Evolutionary conservation across 805 yeast species (phyloP).

Genomic region (Kluyveromyces aestuarii): DNA sequence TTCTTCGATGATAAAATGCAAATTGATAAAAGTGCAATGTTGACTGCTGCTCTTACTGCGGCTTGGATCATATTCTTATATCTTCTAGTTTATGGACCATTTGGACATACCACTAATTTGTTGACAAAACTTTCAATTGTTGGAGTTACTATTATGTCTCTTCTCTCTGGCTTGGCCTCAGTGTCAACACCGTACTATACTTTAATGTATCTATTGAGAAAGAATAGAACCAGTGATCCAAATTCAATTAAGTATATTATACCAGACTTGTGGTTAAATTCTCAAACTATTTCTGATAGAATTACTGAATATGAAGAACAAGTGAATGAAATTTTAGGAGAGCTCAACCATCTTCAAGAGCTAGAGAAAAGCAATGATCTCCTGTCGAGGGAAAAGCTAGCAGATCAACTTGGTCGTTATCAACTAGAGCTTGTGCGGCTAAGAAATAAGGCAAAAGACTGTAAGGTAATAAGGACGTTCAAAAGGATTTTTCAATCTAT

Average conservation of each 20-base stretch:
- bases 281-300: constrained; percentile 10
- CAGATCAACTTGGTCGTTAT: constrained; percentile 20
- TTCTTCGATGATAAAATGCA: constrained; percentile 21
- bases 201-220: constrained; percentile 10
- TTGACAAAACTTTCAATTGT: constrained; percentile 25
- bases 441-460: constrained; percentile 10
- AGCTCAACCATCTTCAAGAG: constrained; percentile 9
- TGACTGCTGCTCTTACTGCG: constrained; percentile 11
- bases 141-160: constrained; percentile 27
- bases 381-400: constrained; percentile 9
- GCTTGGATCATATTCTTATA: constrained; percentile 10
- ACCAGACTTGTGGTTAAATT: constrained; percentile 20
- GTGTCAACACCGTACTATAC: constrained; percentile 25
- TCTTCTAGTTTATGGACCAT: constrained; percentile 22
- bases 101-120: constrained; percentile 18
- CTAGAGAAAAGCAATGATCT: background rate
- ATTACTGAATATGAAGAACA: constrained; percentile 13
- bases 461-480: constrained; percentile 8
- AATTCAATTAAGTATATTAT: constrained; percentile 7
- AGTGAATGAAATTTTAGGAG: constrained; percentile 12
- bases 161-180: constrained; percentile 27
- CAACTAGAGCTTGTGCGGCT: constrained; percentile 20
- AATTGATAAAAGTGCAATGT: constrained; percentile 14
- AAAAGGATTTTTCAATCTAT: constrained; percentile 16
- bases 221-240: background rate